Evolutionary conservation across 106 monocot species (phyloP).

Genomic region (Dendrobium catenatum): DNA sequence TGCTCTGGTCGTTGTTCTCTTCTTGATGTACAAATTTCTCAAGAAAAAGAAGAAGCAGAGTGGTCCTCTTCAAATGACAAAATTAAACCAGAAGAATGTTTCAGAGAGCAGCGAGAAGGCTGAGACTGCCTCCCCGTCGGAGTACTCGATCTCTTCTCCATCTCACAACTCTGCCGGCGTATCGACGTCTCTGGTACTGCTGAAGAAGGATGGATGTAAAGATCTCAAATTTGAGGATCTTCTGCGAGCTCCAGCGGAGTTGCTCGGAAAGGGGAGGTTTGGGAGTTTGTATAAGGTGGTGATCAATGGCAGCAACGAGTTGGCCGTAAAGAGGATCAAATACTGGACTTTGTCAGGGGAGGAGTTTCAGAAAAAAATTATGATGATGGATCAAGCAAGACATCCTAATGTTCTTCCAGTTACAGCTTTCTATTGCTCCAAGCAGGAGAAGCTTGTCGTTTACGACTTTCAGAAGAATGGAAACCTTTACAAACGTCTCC

Average conservation of each 20-base stretch:
- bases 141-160: conserved; percentile 18
- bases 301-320: conserved; percentile 12
- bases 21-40: conserved; percentile 12
- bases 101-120: background rate
- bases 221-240: conserved; percentile 38
- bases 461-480: conserved; percentile 44
- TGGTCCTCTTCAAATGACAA: background rate
- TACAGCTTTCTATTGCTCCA: conserved; percentile 43
- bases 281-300: conserved; percentile 45
- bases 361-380: conserved; percentile 41
- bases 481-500: conserved; percentile 45
- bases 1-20: conserved; percentile 9
- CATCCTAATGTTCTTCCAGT: conserved; percentile 29
- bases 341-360: conserved; percentile 10
- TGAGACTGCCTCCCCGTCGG: background rate
- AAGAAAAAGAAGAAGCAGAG: background rate
- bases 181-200: conserved; percentile 20
- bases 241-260: conserved; percentile 48
- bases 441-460: conserved; percentile 58
- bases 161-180: background rate
- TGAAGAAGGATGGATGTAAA: conserved; percentile 6
- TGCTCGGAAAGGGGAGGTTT: conserved; percentile 35
- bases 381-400: conserved; percentile 16
- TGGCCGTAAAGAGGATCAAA: conserved; percentile 50
- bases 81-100: background rate